Base-by-base conservation (phyloP, 1,139 yeast genomes). In the Magnusiomyces fungicola region DNA sequence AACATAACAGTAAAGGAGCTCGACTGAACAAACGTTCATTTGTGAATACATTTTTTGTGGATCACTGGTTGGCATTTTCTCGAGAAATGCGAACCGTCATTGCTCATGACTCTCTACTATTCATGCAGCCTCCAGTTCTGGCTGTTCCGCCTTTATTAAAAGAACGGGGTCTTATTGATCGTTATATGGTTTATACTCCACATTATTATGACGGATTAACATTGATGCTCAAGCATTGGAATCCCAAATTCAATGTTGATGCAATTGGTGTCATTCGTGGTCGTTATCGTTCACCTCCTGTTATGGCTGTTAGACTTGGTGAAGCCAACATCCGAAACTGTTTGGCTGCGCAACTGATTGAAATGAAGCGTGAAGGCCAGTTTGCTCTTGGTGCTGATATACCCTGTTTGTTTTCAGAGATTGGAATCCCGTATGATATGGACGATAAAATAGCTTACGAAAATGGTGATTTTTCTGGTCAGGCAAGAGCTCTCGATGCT, bases 361-460 rank as follows among this genome's bases (percentile, higher is more conserved):
- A 77, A 53, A 75, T 90, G 69, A 76, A 74, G 53, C 63, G 65
- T 25, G 97, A 90, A 62, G 80, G 88, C 14, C 49, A 55, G 7
- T 57, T 57, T 23, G 56, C 61, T 3, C 55, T 70, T 6, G 72
- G 71, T 27, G 19, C 54, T 4, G 51, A 58, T 14, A 58, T 68
- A 10, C 72, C 74, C 0, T 76, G 84, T 6, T 69, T 90, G 39
- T 80, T 92, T 73, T 81, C 95, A 0, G 98, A 90, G 66, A 89
- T 92, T n/a, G 98, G 98, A 2, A 86, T 90, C 82, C 97, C 98
- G 2, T 88, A 82, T 65, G 96, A 92, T 65, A 85, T 90, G 95
- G 92, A 90, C 63, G 74, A 77, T 52, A 85, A 84, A 59, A 70
- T 69, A 43, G 86, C 96, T 0, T 89, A 78, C 61, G 62, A 64